A percentile compares a stretch with the other conserved stretches of the same genome.
phyloP scores from a whole-genome alignment of 1,284 basidiomycete genomes.

The Cryptococcus maquisensis region DNA sequence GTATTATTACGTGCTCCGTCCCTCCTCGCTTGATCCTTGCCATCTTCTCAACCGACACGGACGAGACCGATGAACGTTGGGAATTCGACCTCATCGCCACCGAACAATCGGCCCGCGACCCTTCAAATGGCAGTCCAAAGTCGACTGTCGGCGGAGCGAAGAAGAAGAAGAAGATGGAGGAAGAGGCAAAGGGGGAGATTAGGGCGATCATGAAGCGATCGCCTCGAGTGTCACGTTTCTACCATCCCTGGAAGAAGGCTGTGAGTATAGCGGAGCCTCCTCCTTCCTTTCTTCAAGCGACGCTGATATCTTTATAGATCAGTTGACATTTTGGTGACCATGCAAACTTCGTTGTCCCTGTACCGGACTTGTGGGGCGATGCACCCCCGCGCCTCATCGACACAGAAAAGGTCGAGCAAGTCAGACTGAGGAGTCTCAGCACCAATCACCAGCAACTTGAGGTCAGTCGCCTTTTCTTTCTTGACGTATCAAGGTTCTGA shows the following conservation, averaged over 20 bases:
- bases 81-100: constrained; percentile 94
- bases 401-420: constrained; percentile 92
- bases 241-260: constrained; percentile 90
- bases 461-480: constrained; percentile 37
- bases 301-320: constrained; percentile 41
- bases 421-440: constrained; percentile 83
- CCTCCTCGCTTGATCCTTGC: constrained; percentile 87
- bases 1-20: constrained; percentile 76
- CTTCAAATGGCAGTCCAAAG: constrained; percentile 11
- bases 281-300: background rate
- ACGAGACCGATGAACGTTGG: constrained; percentile 91
- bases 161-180: constrained; percentile 58
- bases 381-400: constrained; percentile 92
- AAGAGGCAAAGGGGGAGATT: constrained; percentile 95
- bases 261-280: constrained; percentile 54
- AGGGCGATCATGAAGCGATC: constrained; percentile 95
- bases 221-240: constrained; percentile 93
- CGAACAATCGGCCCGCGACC: constrained; percentile 38
- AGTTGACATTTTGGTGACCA: constrained; percentile 94
- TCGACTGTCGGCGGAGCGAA: constrained; percentile 8
- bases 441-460: constrained; percentile 87
- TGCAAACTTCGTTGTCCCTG: constrained; percentile 70
- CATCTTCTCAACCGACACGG: constrained; percentile 90
- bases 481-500: background rate
- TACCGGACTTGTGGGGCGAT: constrained; percentile 77